These are phyloP conservation scores for Ganoderma multipileum DNA, from an alignment of 1,284 basidiomycete genomes.

Conservation along the genomic window DNA sequence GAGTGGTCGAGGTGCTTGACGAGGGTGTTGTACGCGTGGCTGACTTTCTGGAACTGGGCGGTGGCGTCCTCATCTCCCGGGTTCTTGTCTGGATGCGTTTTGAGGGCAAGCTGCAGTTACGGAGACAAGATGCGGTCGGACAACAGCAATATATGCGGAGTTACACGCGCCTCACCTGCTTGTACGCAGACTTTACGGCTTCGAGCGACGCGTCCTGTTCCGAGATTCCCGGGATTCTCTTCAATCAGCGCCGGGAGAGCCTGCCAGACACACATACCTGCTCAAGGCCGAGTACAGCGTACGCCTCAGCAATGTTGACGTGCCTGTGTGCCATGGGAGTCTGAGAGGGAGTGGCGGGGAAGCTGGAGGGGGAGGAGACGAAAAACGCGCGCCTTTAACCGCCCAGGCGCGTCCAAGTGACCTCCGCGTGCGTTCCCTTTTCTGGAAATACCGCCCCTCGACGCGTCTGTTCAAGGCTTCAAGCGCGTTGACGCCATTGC, in stretches of 20 bases:
- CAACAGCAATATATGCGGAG: background rate
- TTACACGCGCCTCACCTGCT: conserved; percentile 51
- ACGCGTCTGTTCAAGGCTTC: too few species aligned
- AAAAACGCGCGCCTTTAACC: conserved; percentile 27
- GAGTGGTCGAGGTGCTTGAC: conserved; percentile 58
- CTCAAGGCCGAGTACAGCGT: conserved; percentile 61
- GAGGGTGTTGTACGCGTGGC: conserved; percentile 70
- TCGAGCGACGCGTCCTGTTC: conserved; percentile 67
- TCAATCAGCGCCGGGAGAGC: background rate
- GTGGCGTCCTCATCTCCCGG: conserved; percentile 68
- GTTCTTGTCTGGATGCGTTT: conserved; percentile 80
- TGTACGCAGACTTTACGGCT: conserved; percentile 69
- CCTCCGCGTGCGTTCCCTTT: background rate
- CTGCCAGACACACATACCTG: conserved; percentile 47
- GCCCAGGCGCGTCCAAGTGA: conserved; percentile 28
- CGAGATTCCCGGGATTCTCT: conserved; percentile 2
- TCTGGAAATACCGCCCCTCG: background rate
- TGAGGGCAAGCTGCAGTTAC: conserved; percentile 60
- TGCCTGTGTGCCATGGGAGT: conserved; percentile 46
- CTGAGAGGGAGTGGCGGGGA: background rate
- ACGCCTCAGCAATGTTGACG: conserved; percentile 54
- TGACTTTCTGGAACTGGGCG: conserved; percentile 67
- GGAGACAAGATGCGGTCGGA: conserved; percentile 5
- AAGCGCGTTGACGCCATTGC: background rate
- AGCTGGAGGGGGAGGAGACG: conserved; percentile 11